A percentile compares a stretch with the other conserved stretches of the same genome.
Evolutionary conservation across 2,329 filamentous ascomycete species (phyloP).

Genomic region (Microcyclospora pomicola): DNA sequence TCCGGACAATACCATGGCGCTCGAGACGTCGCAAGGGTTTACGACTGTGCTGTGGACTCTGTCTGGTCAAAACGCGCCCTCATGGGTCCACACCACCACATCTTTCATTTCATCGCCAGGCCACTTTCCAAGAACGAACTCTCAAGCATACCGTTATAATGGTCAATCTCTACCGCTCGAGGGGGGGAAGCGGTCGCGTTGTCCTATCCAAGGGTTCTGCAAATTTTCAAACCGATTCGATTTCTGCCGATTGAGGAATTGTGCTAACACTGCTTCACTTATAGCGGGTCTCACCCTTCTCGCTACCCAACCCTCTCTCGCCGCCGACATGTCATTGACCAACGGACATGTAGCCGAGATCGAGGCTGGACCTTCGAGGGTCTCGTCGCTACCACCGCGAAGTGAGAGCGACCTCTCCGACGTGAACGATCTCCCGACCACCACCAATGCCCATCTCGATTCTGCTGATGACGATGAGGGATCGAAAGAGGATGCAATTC

Average conservation of each 20-base stretch:
- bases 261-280: constrained; percentile 28
- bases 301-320: constrained; percentile 42
- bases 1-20: no score
- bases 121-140: constrained; percentile 27
- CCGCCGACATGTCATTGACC: constrained; percentile 40
- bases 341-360: constrained; percentile 53
- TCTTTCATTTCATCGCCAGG: constrained; percentile 11
- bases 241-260: constrained; percentile 15
- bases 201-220: constrained; percentile 10
- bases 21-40: no score
- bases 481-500: constrained; percentile 30
- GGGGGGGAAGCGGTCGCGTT: constrained; percentile 31
- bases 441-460: constrained; percentile 26
- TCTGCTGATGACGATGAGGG: constrained; percentile 27
- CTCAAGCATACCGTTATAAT: constrained; percentile 18
- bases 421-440: constrained; percentile 41
- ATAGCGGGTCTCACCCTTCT: constrained; percentile 49
- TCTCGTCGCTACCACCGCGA: constrained; percentile 36
- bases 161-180: constrained; percentile 17
- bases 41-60: no score
- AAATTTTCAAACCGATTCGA: constrained; percentile 22
- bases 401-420: constrained; percentile 71
- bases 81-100: no score
- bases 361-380: constrained; percentile 32
- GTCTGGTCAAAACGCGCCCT: no score